phyloP scores from a whole-genome alignment of 805 yeast species.

The Cyberlindnera suaveolens region DNA sequence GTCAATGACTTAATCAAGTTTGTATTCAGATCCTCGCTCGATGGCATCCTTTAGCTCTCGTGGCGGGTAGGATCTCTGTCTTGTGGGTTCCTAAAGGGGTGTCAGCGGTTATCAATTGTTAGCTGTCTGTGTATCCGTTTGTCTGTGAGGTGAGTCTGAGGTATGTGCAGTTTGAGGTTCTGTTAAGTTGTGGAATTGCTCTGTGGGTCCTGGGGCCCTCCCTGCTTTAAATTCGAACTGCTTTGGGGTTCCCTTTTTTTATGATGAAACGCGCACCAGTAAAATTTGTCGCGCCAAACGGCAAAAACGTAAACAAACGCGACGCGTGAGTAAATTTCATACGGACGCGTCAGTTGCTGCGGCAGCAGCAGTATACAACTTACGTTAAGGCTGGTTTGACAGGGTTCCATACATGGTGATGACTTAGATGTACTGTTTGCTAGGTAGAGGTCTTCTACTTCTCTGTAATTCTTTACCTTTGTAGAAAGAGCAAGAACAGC shows the following conservation, averaged over 20 bases:
- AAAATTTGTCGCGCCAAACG: not conserved
- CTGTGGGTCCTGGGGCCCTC: not conserved
- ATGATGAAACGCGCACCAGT: not conserved
- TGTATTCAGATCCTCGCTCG: conserved; percentile 24
- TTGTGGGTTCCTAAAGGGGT: not conserved
- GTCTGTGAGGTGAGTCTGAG: not conserved
- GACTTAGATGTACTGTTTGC: too few relatives aligned
- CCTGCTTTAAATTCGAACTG: not conserved
- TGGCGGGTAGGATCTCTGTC: not conserved
- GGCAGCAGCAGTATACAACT: not conserved
- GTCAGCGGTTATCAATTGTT: too few relatives aligned
- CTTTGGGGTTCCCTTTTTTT: not conserved
- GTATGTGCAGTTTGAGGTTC: not conserved
- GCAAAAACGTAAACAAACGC: not conserved
- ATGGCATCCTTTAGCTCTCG: conserved; percentile 12
- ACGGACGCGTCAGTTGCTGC: not conserved
- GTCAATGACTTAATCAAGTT: conserved; percentile 31
- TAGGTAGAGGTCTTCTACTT: too few relatives aligned
- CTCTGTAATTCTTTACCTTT: too few relatives aligned
- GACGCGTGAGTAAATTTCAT: too few relatives aligned
- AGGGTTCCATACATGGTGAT: too few relatives aligned
- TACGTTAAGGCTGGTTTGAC: too few relatives aligned
- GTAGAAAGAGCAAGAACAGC: too few relatives aligned
- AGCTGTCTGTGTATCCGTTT: not conserved
- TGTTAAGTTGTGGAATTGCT: not conserved